Percentiles rank a stretch among this genome's conserved stretches.
These are phyloP conservation scores for Fistulinella prunicolor DNA, from an alignment of 768 basidiomycete genomes.

Conservation along the genomic window DNA sequence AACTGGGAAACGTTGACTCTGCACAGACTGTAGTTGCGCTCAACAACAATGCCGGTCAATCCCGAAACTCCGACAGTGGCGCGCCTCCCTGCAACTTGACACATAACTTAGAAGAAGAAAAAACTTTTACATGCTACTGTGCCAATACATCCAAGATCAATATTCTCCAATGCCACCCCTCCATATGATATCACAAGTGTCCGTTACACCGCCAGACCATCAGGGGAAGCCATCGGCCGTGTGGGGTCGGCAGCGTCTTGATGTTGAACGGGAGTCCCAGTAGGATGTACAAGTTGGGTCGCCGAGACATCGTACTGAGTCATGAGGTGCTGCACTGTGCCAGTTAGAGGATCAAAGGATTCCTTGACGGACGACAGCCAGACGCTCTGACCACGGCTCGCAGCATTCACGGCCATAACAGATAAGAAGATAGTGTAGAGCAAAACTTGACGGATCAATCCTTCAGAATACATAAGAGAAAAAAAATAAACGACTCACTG, in stretches of 20 bases:
- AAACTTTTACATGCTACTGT: too few species aligned
- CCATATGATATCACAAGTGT: too few species aligned
- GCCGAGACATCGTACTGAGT: conserved; percentile 9
- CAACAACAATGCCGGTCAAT: conserved; percentile 16
- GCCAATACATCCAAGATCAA: too few species aligned
- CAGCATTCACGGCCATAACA: conserved; percentile 26
- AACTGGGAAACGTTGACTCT: conserved; percentile 17
- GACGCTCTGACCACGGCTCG: conserved; percentile 26
- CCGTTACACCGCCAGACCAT: too few species aligned
- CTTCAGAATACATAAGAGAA: background rate
- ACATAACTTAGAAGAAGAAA: too few species aligned
- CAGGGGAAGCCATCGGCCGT: too few species aligned
- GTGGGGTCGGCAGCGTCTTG: too few species aligned
- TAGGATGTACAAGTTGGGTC: too few species aligned
- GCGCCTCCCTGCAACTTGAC: background rate
- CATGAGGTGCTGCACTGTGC: conserved; percentile 16
- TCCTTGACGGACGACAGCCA: conserved; percentile 36
- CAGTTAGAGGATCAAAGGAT: conserved; percentile 15
- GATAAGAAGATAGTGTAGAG: conserved; percentile 28
- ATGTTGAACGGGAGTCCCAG: too few species aligned
- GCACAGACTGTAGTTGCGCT: background rate
- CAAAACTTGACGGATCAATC: conserved; percentile 29
- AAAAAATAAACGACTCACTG: conserved; percentile 19
- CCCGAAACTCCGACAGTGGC: conserved; percentile 34
- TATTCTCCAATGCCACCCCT: too few species aligned